Evolutionary conservation across 2,329 filamentous ascomycete genomes (phyloP).

Genomic region (Diaporthe sp.): DNA sequence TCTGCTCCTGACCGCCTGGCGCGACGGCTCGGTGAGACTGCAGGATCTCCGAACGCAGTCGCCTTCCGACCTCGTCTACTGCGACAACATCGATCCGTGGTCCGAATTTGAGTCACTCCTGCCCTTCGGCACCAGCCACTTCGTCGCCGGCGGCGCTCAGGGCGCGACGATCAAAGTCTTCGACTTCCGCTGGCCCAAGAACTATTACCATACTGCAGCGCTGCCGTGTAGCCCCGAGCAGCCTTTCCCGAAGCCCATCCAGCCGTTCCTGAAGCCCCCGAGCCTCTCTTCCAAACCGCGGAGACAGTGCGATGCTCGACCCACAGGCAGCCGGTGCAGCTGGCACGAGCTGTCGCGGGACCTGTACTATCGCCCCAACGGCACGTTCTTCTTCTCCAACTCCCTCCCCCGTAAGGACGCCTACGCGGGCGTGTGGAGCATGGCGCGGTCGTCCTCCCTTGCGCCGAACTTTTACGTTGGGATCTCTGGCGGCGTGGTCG

Average conservation of each 20-base stretch:
- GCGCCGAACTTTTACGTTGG: conserved; percentile 62
- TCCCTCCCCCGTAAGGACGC: conserved; percentile 38
- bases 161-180: conserved; percentile 60
- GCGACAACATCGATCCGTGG: conserved; percentile 62
- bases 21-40: conserved; percentile 60
- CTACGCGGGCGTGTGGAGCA: conserved; percentile 52
- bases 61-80: conserved; percentile 58
- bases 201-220: conserved; percentile 60
- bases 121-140: conserved; percentile 61
- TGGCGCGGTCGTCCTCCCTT: conserved; percentile 58
- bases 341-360: conserved; percentile 58
- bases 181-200: conserved; percentile 62
- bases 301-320: conserved; percentile 47
- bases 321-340: conserved; percentile 49
- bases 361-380: conserved; percentile 61
- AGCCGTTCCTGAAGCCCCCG: conserved; percentile 42
- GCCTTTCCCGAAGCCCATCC: conserved; percentile 50
- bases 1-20: conserved; percentile 62
- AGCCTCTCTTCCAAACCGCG: conserved; percentile 26
- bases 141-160: conserved; percentile 59
- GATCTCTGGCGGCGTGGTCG: conserved; percentile 57
- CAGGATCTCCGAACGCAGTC: conserved; percentile 62
- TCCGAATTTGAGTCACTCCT: conserved; percentile 59
- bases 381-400: conserved; percentile 55
- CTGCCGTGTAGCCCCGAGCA: conserved; percentile 54